A percentile compares a stretch with the other conserved stretches of the same genome.
Evolutionary conservation across 1,284 basidiomycete species (phyloP).

Genomic region (Exobasidium rhododendri): DNA sequence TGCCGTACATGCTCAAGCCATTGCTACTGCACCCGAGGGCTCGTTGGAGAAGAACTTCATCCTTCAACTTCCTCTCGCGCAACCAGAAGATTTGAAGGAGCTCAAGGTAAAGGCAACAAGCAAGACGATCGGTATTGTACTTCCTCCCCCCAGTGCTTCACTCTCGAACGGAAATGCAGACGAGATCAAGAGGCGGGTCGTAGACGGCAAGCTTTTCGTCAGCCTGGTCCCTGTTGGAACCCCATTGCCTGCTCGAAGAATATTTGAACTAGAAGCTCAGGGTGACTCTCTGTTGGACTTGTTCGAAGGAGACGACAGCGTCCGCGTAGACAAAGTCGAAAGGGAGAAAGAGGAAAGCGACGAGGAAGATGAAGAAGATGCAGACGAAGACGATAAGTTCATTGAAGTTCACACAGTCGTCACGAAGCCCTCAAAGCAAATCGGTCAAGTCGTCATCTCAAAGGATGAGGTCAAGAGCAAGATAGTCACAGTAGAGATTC

Average conservation of each 20-base stretch:
- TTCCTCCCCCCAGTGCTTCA: slow-evolving; percentile 62
- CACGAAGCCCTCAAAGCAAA: slow-evolving; percentile 7
- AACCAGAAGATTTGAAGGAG: slow-evolving; percentile 56
- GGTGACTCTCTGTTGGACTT: background rate
- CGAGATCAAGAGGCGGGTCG: slow-evolving; percentile 59
- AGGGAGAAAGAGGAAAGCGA: slow-evolving; percentile 5
- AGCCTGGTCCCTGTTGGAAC: slow-evolving; percentile 53
- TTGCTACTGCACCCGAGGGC: slow-evolving; percentile 37
- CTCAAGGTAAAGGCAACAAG: slow-evolving; percentile 32
- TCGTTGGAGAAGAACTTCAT: slow-evolving; percentile 39
- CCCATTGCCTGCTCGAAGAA: slow-evolving; percentile 72
- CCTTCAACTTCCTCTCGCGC: slow-evolving; percentile 30
- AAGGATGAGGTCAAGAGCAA: background rate
- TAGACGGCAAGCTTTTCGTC: slow-evolving; percentile 52
- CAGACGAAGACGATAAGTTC: slow-evolving; percentile 11
- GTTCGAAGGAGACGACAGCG: slow-evolving; percentile 2
- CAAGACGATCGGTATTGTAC: slow-evolving; percentile 71
- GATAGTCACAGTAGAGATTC: slow-evolving; percentile 15
- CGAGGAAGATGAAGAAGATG: slow-evolving; percentile 8
- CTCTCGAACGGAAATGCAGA: slow-evolving; percentile 12
- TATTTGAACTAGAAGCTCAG: slow-evolving; percentile 61
- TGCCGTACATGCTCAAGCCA: slow-evolving; percentile 71
- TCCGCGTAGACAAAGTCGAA: slow-evolving; percentile 11
- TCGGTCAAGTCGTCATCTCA: slow-evolving; percentile 7
- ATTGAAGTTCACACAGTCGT: slow-evolving; percentile 9